Evolutionary conservation across 352 stramenopile genomes (phyloP), one percentile per base, ranked within the genome.

Genomic region (Bremia lactucae): DNA sequence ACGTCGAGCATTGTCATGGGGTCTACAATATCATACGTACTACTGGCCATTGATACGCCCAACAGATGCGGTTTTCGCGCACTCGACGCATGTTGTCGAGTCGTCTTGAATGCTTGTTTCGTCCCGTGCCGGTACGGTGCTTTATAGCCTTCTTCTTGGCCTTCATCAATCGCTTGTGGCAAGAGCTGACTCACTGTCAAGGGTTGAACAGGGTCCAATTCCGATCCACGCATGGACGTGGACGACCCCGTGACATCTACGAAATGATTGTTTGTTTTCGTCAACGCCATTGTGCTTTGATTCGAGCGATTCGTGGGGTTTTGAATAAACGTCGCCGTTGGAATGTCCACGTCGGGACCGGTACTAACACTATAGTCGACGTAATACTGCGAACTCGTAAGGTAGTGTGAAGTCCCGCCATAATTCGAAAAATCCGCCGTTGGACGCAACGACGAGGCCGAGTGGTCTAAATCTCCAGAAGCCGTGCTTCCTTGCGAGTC

Each of bases 1-100:
- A 60, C 66, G 5, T 77, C 70, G 2, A 39, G 59, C 40, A 88
- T 64, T 28, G 62, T 75, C 18, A 58, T 60, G 1, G 70, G 68
- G 44, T 78, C 70, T 0, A 88, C 72, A 22, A 88, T 88, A 36
- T 88, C 75, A 36, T 78, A 88, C 42, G 56, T 72, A 46, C 64
- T 62, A 40, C 64, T 62, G 37, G 64, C 49, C 31, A 49, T 46
- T 36, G 68, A 68, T 4, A 26, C 34, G 2, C 24, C 52, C 22
- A 59, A 55, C 10, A 48, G 42, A n/a, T 52, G 52, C 0, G 36
- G 39, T 8, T 45, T 42, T 15, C 29, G n/a, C n/a, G n/a, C n/a
- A n/a, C n/a, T n/a, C n/a, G n/a, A n/a, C n/a, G n/a, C n/a, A n/a
- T n/a, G n/a, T n/a, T n/a, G n/a, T n/a, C n/a, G n/a, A n/a, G n/a